A percentile compares a stretch with the other conserved stretches of the same genome.
These are phyloP conservation scores for Bolboschoenoplectus hybrid DNA, from an alignment of 202 grass and related monocot species.

Conservation along the genomic window DNA sequence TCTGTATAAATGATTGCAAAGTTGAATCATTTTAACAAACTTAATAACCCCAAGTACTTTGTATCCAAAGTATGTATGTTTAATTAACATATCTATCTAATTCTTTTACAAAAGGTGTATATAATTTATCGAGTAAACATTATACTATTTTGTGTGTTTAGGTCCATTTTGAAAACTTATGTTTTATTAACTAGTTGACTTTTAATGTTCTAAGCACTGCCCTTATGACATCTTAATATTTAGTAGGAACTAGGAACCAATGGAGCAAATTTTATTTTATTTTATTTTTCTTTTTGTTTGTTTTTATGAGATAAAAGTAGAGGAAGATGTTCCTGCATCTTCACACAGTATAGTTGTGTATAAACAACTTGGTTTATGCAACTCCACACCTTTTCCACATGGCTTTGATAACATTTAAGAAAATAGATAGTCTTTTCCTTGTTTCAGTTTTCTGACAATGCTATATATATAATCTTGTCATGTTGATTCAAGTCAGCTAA, in stretches of 20 bases:
- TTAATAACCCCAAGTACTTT: neutral
- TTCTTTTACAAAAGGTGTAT: neutral
- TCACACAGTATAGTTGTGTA: neutral
- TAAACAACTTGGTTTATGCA: neutral
- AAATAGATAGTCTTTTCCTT: neutral
- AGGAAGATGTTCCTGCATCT: neutral
- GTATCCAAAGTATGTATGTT: neutral
- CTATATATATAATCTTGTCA: neutral
- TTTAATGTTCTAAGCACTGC: neutral
- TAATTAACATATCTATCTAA: neutral
- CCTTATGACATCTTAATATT: neutral
- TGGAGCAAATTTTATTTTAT: neutral
- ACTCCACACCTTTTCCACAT: neutral
- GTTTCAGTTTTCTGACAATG: neutral
- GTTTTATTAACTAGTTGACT: neutral
- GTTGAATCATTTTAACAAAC: constrained; percentile 20
- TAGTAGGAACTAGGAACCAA: neutral
- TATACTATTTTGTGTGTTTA: neutral
- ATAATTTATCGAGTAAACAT: neutral
- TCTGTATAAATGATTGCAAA: constrained; percentile 5
- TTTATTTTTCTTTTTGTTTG: neutral
- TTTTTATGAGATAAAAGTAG: neutral
- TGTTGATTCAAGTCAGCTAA: neutral
- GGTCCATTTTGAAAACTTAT: neutral
- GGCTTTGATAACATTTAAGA: neutral